Conservation (phyloP, 495 filamentous ascomycete species). For the Melanomma pulvis-pyrius region DNA sequence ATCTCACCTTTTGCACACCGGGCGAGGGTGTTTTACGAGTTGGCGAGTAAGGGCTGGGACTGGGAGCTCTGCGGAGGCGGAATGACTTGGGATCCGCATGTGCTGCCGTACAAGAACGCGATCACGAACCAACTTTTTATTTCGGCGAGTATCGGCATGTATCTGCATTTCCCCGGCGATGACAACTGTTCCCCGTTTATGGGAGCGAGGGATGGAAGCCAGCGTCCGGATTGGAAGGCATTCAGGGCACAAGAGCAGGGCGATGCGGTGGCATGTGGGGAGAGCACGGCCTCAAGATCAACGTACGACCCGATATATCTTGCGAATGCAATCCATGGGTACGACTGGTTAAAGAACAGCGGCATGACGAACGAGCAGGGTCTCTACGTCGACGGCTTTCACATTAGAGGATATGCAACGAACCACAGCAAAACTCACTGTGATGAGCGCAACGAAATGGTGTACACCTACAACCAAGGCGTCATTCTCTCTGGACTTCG, state of each 20-base stretch:
- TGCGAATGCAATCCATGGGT: constrained; percentile 71
- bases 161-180: constrained; percentile 85
- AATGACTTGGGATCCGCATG: constrained; percentile 87
- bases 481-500: constrained; percentile 85
- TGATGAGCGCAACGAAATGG: constrained; percentile 80
- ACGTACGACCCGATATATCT: constrained; percentile 69
- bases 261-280: not conserved
- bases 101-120: constrained; percentile 92
- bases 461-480: constrained; percentile 96
- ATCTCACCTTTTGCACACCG: constrained; percentile 80
- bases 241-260: constrained; percentile 3
- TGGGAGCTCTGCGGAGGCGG: constrained; percentile 79
- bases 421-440: constrained; percentile 64
- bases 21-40: constrained; percentile 84
- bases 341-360: constrained; percentile 74
- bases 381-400: constrained; percentile 87
- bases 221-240: not conserved
- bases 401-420: constrained; percentile 69
- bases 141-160: constrained; percentile 84
- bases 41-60: constrained; percentile 82
- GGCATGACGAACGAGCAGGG: constrained; percentile 83
- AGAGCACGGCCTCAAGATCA: not conserved
- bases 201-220: constrained; percentile 6
- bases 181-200: constrained; percentile 69
- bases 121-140: constrained; percentile 95